A percentile compares a stretch with the other conserved stretches of the same genome.
phyloP scores from a whole-genome alignment of 805 yeast species.

The Pichia scutulata region DNA sequence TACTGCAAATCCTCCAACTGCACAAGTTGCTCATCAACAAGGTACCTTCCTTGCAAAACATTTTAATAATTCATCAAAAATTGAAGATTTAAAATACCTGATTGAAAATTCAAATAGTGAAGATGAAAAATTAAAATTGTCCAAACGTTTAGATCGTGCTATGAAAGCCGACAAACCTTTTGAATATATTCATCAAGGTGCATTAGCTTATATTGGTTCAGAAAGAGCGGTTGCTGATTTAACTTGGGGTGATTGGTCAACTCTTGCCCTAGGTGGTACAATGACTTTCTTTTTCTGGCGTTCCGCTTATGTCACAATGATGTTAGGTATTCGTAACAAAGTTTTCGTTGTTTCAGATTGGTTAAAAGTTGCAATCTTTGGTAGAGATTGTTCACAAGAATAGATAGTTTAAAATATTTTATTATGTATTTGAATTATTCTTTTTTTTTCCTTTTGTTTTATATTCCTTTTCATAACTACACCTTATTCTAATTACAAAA shows the following conservation, averaged over 20 bases:
- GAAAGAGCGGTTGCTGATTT: slow-evolving; percentile 94
- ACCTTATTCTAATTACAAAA: neutral
- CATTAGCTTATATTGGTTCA: slow-evolving; percentile 88
- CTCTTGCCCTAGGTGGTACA: slow-evolving; percentile 75
- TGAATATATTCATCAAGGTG: slow-evolving; percentile 82
- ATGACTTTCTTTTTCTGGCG: slow-evolving; percentile 92
- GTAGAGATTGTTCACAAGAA: slow-evolving; percentile 87
- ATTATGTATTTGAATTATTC: neutral
- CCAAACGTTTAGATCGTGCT: slow-evolving; percentile 31
- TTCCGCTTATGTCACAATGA: slow-evolving; percentile 88
- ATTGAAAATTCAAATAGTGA: slow-evolving; percentile 31
- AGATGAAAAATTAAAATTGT: slow-evolving; percentile 33
- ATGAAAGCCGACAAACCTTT: slow-evolving; percentile 49
- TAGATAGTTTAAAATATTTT: neutral
- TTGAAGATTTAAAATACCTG: slow-evolving; percentile 48
- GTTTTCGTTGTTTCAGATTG: slow-evolving; percentile 81
- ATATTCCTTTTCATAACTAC: neutral
- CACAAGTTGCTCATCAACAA: slow-evolving; percentile 95
- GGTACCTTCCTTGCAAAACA: slow-evolving; percentile 73
- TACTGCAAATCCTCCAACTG: slow-evolving; percentile 90
- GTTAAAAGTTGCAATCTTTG: slow-evolving; percentile 80
- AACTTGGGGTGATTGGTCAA: slow-evolving; percentile 70
- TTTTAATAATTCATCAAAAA: slow-evolving; percentile 55
- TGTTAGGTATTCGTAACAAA: slow-evolving; percentile 83
- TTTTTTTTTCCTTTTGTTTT: neutral